A percentile compares a stretch with the other conserved stretches of the same genome.
phyloP scores from a whole-genome alignment of 768 basidiomycete species.

The Termitomyces sp. region DNA sequence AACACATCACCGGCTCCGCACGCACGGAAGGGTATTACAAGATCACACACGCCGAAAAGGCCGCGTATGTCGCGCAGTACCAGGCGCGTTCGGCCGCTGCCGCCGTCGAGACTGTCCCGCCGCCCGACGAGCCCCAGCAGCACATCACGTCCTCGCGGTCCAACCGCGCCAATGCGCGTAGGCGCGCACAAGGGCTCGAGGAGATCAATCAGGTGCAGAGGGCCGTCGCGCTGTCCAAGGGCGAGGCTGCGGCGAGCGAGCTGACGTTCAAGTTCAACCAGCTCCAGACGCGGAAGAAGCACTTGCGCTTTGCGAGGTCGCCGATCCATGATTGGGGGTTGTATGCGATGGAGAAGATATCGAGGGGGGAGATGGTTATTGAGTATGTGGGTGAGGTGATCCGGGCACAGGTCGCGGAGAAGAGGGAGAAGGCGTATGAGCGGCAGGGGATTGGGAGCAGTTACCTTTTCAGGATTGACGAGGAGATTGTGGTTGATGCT shows the following conservation, averaged over 20 bases:
- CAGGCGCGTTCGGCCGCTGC: conserved; percentile 50
- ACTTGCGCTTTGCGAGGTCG: conserved; percentile 88
- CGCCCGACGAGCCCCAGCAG: conserved; percentile 44
- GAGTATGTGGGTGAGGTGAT: conserved; percentile 99
- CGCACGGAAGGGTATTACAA: conserved; percentile 96
- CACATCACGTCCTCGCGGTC: conserved; percentile 76
- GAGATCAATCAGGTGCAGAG: conserved; percentile 91
- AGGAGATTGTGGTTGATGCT: conserved; percentile 96
- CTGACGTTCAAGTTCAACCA: conserved; percentile 97
- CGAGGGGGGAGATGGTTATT: conserved; percentile 96
- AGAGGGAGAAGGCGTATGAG: conserved; percentile 95
- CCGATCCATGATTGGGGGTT: conserved; percentile 99
- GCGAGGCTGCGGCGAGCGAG: conserved; percentile 61
- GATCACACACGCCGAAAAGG: conserved; percentile 89
- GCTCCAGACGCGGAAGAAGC: conserved; percentile 96
- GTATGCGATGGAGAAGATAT: conserved; percentile 96
- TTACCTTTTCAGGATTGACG: conserved; percentile 97
- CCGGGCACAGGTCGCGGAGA: conserved; percentile 92
- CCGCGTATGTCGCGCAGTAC: conserved; percentile 89
- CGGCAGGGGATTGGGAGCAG: conserved; percentile 96
- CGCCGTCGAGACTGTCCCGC: conserved; percentile 34
- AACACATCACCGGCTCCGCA: conserved; percentile 81
- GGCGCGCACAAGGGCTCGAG: conserved; percentile 89
- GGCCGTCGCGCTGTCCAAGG: conserved; percentile 70
- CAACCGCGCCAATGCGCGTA: conserved; percentile 88